Percentiles rank a stretch among this genome's conserved stretches.
Conservation (phyloP, 2,329 filamentous ascomycete species). For the Aciculosporium take region DNA sequence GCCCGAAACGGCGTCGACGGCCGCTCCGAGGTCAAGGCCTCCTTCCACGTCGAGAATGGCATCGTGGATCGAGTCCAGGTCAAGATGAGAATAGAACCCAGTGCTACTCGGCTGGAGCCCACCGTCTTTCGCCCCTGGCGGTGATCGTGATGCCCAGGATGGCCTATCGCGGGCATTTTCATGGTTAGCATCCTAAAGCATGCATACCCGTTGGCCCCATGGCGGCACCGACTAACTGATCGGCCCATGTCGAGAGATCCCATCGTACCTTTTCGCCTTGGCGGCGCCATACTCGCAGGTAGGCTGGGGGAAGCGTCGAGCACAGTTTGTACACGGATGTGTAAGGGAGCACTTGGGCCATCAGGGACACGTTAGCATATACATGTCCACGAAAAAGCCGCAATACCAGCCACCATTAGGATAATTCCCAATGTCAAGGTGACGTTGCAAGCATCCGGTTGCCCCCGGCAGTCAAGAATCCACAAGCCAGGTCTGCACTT, state of each 20-base stretch:
- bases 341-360: slow-evolving; percentile 34
- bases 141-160: background rate
- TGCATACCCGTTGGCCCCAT: too few relatives aligned
- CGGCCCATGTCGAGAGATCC: too few relatives aligned
- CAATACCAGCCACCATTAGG: background rate
- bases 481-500: too few relatives aligned
- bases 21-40: slow-evolving; percentile 3
- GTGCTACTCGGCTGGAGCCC: slow-evolving; percentile 5
- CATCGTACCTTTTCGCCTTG: slow-evolving; percentile 12
- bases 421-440: background rate
- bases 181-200: slow-evolving; percentile 2
- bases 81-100: slow-evolving; percentile 23
- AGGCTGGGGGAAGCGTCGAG: slow-evolving; percentile 36
- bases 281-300: slow-evolving; percentile 29
- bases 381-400: background rate
- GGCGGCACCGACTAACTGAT: too few relatives aligned
- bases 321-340: slow-evolving; percentile 39
- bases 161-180: background rate
- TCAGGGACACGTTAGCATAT: background rate
- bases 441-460: too few relatives aligned
- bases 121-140: slow-evolving; percentile 10
- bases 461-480: too few relatives aligned
- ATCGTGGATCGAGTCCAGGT: slow-evolving; percentile 19
- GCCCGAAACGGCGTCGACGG: slow-evolving; percentile 4
- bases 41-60: slow-evolving; percentile 20